Evolutionary conservation across 352 stramenopile species (phyloP).

Genomic region (Pythium sp.): DNA sequence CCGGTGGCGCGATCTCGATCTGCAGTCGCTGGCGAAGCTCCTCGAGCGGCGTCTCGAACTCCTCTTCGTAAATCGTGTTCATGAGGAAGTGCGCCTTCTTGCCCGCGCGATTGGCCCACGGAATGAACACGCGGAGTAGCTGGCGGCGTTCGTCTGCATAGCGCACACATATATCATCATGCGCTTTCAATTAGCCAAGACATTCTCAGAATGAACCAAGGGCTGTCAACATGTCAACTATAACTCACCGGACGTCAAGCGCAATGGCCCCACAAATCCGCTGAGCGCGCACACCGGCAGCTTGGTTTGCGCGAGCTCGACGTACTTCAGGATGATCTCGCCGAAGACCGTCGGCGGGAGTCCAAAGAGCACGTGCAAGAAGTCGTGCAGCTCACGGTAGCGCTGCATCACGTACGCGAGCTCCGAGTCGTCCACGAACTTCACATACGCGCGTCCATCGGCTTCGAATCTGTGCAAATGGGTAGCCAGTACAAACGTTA

Average conservation of each 20-base stretch:
- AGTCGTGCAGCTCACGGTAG: constrained; percentile 95
- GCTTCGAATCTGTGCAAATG: constrained; percentile 75
- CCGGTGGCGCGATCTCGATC: constrained; percentile 43
- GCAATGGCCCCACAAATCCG: constrained; percentile 87
- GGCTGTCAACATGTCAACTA: too few relatives aligned
- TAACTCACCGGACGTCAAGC: constrained; percentile 51
- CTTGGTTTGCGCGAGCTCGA: constrained; percentile 96
- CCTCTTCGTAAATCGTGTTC: constrained; percentile 95
- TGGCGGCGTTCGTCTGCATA: constrained; percentile 58
- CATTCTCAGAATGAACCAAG: neutral
- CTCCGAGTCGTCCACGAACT: constrained; percentile 91
- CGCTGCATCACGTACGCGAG: constrained; percentile 96
- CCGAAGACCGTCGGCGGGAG: constrained; percentile 94
- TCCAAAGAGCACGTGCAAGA: constrained; percentile 94
- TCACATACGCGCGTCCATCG: constrained; percentile 77
- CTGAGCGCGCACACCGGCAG: constrained; percentile 94
- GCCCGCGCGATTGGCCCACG: constrained; percentile 88
- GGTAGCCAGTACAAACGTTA: too few relatives aligned
- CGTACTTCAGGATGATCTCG: constrained; percentile 96
- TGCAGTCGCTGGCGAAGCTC: constrained; percentile 76
- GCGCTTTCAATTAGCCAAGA: neutral
- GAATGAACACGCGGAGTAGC: constrained; percentile 89
- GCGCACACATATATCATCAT: neutral
- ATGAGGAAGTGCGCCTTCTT: constrained; percentile 80
- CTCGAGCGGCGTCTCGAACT: constrained; percentile 90